Base-by-base conservation (phyloP, 169 alveolate species). In the Ophryocystis elektroscirrha region DNA sequence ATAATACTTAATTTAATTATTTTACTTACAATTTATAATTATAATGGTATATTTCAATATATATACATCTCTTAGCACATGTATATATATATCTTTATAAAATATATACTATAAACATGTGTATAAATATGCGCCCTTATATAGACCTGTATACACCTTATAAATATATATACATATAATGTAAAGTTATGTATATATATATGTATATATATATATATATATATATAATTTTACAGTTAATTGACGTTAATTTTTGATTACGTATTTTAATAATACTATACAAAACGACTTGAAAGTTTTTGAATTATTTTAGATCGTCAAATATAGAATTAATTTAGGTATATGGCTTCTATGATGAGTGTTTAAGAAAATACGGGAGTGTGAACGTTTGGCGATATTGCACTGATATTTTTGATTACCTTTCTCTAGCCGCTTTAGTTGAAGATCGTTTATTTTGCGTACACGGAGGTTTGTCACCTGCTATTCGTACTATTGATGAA, bases 381-480 rank as follows among this genome's bases (percentile, higher is more conserved):
- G 72, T 84, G 15, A 80, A 86, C 46, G 85, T 84, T 2, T 92
- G 98, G 97, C 81, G 77, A 61, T 79, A 80, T 58, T 76, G 91
- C 51, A 89, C 96, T 6, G 97, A 89, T 42, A 66, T 87, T 32
- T 93, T 90, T 64, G 96, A 89, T 69, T 89, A 82, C 54, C 63
- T 93, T 25, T 87, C 97, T 5, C 55, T 90, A 48, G 86, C 92
- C 7, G 98, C 99, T 4, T 59, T 90, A 4, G 78, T 92, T 44
- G 96, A 89, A 35, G 80, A 75, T 19, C 63, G 73, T 50, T 76
- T 89, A 16, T 88, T 85, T 63, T 89, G 98, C 67, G 86, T 82
- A 28, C 98, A 91, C 74, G 98, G 96, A 0, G 98, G 98, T 3
- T 70, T 89, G 42, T 84, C 96, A 9, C 96, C 97, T 5, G 73